Conservation (phyloP, 2,329 filamentous ascomycete species). For the Arthroderma uncinatum region DNA sequence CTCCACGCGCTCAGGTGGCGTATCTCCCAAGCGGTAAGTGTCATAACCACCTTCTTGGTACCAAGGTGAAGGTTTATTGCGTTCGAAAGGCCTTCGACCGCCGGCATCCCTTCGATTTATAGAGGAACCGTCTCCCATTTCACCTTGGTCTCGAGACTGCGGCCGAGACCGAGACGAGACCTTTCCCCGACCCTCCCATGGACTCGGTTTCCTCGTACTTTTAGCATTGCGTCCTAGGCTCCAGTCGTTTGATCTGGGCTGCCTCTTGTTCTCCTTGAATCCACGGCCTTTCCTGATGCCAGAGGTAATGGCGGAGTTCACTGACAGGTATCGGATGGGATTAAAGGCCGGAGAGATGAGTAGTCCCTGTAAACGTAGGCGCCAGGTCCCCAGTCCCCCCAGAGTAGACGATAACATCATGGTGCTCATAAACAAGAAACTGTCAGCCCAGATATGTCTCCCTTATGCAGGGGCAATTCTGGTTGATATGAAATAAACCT, state of each 20-base stretch:
- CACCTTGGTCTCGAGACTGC: no score
- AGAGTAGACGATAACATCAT: neutral
- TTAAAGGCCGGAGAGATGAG: neutral
- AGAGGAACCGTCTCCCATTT: neutral
- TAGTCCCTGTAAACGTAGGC: neutral
- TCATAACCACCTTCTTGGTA: neutral
- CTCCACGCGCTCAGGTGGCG: neutral
- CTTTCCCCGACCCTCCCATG: neutral
- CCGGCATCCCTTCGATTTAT: neutral
- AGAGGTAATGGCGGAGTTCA: slow-evolving; percentile 57
- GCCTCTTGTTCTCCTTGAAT: neutral
- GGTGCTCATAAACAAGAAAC: neutral
- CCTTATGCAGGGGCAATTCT: neutral
- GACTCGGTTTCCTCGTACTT: no score
- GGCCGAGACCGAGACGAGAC: neutral
- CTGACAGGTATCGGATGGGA: slow-evolving; percentile 40
- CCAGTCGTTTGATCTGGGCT: neutral
- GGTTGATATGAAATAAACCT: neutral
- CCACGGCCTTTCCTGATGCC: slow-evolving; percentile 45
- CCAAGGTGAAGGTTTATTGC: neutral
- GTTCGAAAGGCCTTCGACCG: neutral
- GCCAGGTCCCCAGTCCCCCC: neutral
- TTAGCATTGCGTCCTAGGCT: neutral
- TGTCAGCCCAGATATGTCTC: neutral
- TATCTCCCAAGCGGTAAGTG: neutral